Evolutionary conservation across 257 asterid species (phyloP), one percentile per base, ranked within the genome.

Genomic region (Anisodus acutangulus): DNA sequence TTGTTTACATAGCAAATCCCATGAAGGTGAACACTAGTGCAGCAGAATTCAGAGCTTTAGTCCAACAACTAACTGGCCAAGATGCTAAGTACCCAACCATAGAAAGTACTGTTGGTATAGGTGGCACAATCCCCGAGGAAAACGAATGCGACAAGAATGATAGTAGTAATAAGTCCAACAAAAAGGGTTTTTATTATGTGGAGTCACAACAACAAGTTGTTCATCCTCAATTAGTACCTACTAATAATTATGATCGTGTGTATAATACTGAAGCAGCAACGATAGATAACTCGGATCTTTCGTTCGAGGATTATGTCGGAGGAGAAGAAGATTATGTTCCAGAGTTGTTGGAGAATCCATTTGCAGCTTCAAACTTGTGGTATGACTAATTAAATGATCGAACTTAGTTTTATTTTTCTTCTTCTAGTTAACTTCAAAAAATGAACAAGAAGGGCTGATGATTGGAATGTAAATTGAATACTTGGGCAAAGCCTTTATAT

Each of bases 41-140:
- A 15, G 91, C 95, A 0, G 89, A 91, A 62, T 94, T 94, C 84
- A 83, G 93, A 31, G 91, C 93, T 53, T 87, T 94, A 8, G 98
- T 94, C 39, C 98, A 94, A 88, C 92, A 91, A 85, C 94, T 94
- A 86, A 94, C 98, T 60, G 98, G 98, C 11, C 93, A 83, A 39
- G 92, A 91, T 43, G 87, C 97, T 45, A 80, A 83, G 69, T 87
- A 72, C 53, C 49, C 84, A 41, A 41, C 45, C 45, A 41, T 5
- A 0, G 69, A 74, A 2, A 78, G 43, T 68, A 2, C 12, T 5
- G 47, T 13, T 37, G 4, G 41, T 60, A 16, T 6, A 6, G 2
- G 39, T 8, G 47, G 0, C 37, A 0, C 41, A 6, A 45, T 22
- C 3, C 10, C 10, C n/a, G 55, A 49, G 55, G 13, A 0, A 55